These are phyloP conservation scores for Vinca major DNA, from an alignment of 305 asterid species.

Conservation along the genomic window DNA sequence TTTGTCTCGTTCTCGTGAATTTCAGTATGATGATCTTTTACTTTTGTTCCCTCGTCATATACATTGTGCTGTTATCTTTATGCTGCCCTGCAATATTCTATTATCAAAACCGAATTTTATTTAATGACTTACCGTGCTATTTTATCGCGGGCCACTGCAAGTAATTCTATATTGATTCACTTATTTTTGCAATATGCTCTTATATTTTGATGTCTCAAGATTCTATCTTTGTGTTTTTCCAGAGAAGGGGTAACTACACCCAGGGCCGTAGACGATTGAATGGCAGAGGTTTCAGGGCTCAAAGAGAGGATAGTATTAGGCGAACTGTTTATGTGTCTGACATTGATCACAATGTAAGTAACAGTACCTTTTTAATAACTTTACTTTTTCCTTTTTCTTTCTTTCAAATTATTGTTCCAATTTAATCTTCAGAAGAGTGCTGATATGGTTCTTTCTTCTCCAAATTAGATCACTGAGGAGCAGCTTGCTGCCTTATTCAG, in stretches of 20 bases:
- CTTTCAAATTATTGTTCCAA: not conserved
- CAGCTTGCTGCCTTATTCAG: constrained; percentile 79
- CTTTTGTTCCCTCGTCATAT: not conserved
- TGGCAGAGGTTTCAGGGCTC: constrained; percentile 69
- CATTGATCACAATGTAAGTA: constrained; percentile 68
- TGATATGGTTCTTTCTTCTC: constrained; percentile 20
- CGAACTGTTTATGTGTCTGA: constrained; percentile 94
- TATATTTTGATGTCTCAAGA: not conserved
- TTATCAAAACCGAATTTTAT: not conserved
- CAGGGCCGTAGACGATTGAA: constrained; percentile 58
- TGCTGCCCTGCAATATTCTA: not conserved
- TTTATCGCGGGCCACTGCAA: not conserved
- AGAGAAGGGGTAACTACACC: constrained; percentile 57
- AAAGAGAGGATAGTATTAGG: constrained; percentile 83
- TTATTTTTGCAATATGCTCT: not conserved
- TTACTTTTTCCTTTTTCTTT: not conserved
- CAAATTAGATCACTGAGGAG: constrained; percentile 70
- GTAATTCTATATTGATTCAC: not conserved
- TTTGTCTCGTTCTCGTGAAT: not conserved
- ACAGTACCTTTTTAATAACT: not conserved
- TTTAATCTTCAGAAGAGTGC: constrained; percentile 4
- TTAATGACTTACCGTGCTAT: not conserved
- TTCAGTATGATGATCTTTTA: too few relatives aligned
- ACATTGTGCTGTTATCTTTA: not conserved
- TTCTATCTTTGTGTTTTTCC: constrained; percentile 17